phyloP scores from a whole-genome alignment of 345 rosid species.

The Melaleuca quinquenervia region DNA sequence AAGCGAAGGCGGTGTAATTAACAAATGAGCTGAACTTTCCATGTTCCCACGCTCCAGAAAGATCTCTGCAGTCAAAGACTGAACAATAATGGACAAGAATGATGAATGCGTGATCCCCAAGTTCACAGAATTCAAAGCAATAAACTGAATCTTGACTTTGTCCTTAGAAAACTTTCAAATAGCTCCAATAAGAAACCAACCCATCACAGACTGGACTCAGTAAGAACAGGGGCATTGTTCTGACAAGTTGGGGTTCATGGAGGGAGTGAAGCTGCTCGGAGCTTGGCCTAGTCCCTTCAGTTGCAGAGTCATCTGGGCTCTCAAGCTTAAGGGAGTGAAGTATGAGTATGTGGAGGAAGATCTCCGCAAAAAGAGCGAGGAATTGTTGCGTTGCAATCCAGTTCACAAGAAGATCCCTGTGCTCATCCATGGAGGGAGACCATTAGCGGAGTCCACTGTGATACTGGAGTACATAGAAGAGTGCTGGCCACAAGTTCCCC shows the following conservation, averaged over 20 bases:
- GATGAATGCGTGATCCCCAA: background rate
- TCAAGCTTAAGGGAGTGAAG: constrained; percentile 19
- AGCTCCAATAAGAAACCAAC: background rate
- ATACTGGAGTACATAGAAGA: constrained; percentile 25
- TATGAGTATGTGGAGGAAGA: constrained; percentile 18
- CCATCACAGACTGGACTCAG: background rate
- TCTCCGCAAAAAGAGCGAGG: constrained; percentile 12
- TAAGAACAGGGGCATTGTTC: background rate
- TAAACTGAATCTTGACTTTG: background rate
- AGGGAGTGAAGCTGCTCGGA: constrained; percentile 19
- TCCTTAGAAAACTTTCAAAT: background rate
- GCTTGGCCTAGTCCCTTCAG: constrained; percentile 14
- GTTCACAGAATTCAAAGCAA: background rate
- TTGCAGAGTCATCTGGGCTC: constrained; percentile 19
- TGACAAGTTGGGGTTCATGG: background rate
- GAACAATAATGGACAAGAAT: background rate
- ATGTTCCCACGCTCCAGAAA: background rate
- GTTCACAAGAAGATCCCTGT: constrained; percentile 24
- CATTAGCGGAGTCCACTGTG: constrained; percentile 18
- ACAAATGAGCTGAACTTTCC: background rate
- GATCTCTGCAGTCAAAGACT: background rate
- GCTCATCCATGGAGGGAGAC: constrained; percentile 18
- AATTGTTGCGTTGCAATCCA: constrained; percentile 18
- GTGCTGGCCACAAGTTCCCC: constrained; percentile 14
- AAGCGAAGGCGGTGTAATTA: background rate